Evolutionary conservation across 306 rosid species (phyloP), one percentile per base, ranked within the genome.

Genomic region (Quercus glauca): DNA sequence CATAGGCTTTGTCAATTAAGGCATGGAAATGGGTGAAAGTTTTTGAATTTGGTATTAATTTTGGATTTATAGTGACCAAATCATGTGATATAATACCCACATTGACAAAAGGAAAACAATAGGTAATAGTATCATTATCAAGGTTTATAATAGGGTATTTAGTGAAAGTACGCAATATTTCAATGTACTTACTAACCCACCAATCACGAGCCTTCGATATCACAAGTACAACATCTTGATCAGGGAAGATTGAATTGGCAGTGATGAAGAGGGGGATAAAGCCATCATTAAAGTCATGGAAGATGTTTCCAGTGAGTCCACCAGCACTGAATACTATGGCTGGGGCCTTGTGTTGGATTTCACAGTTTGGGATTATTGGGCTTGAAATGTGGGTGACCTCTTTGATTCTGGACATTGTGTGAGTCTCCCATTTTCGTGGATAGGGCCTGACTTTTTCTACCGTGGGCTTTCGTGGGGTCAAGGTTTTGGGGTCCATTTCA

Each of bases 271-370:
- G 75, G 0, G 88, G 91, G 53, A 87, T 76, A 75, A 87, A 71
- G 6, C 89, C 92, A 12, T 87, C 89, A 2, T 71, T 85, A 59
- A 89, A 85, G 17, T 85, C 92, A 4, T 87, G 92, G 69, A 69
- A 87, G 81, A 87, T 77, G 91, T 87, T 87, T 2, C 88, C 88
- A 29, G 89, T 83, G 85, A 83, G 81, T 69, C 86, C 86, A 3
- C 73, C 83, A 0, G 85, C 86, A 41, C 45, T 41, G 45, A 41
- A 2, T 37, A 37, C 43, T 3, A 87, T 29, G 0, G 86, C 89
- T 0, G 88, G 79, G 2, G 69, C 64, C 0, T 55, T 18, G 64
- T 90, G 93, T 21, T 60, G 76, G 41, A 78, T 21, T 29, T 84
- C 19, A 8, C 88, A 89, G 19, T 55, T 5, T 74, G 89, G 86